Conservation (phyloP, 1,284 basidiomycete genomes). For the Naganishia cerealis region DNA sequence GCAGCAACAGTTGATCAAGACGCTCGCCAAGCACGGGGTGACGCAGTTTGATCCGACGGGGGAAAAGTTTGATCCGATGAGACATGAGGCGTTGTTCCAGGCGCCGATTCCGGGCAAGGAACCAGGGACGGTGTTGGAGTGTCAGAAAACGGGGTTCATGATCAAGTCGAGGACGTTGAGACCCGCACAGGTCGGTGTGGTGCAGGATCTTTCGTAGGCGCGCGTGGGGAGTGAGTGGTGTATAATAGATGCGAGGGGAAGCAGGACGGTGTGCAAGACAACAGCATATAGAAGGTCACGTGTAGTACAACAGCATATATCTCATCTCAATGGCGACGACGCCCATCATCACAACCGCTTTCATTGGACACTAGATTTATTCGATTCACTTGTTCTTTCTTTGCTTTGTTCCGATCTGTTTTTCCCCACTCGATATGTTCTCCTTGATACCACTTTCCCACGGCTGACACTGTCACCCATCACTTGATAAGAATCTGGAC, state of each 20-base stretch:
- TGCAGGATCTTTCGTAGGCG: constrained; percentile 49
- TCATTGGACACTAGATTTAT: no score
- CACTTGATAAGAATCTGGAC: constrained; percentile 26
- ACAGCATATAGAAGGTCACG: no score
- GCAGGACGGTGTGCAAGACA: no score
- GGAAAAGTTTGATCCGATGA: constrained; percentile 89
- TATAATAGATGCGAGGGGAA: background rate
- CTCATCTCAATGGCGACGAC: background rate
- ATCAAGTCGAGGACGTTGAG: constrained; percentile 89
- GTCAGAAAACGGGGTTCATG: constrained; percentile 86
- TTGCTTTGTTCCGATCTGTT: background rate
- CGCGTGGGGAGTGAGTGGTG: background rate
- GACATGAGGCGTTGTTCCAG: constrained; percentile 93
- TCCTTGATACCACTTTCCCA: background rate
- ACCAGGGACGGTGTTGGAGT: constrained; percentile 85
- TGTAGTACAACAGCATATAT: background rate
- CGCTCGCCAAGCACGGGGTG: constrained; percentile 86
- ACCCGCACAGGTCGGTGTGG: constrained; percentile 95
- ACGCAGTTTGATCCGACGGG: constrained; percentile 88
- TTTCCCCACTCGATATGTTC: background rate
- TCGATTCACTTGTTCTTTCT: background rate
- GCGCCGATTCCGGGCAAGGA: constrained; percentile 82
- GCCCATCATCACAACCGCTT: no score
- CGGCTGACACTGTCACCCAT: background rate
- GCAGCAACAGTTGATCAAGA: constrained; percentile 82